Evolutionary conservation across 257 asterid species (phyloP).

Genomic region (Plectranthus barbatus): DNA sequence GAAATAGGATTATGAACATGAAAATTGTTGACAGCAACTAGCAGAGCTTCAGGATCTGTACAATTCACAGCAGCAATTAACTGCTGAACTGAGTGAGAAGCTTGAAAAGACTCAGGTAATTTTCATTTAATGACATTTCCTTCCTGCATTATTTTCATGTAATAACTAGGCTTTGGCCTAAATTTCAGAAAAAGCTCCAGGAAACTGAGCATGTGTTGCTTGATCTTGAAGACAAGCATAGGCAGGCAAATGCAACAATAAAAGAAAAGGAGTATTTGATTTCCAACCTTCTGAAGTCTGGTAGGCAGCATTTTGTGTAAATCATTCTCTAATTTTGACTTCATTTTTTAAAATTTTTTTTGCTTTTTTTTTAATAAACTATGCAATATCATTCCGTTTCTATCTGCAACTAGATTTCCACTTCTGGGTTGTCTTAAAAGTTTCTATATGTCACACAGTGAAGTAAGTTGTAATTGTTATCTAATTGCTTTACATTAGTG

Average conservation of each 20-base stretch:
- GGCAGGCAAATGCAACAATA: conserved; percentile 84
- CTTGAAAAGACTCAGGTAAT: conserved; percentile 85
- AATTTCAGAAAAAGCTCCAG: conserved; percentile 72
- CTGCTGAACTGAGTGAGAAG: conserved; percentile 59
- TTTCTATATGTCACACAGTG: neutral
- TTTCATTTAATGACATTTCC: neutral
- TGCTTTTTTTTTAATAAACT: neutral
- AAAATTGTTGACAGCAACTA: conserved; percentile 53
- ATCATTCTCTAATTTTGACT: neutral
- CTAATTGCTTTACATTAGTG: neutral
- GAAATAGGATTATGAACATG: neutral
- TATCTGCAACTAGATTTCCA: no score
- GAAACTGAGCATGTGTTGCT: conserved; percentile 76
- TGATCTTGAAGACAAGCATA: conserved; percentile 88
- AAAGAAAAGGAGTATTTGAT: conserved; percentile 90
- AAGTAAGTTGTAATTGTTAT: neutral
- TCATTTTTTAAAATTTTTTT: neutral
- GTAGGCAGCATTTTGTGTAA: conserved; percentile 31
- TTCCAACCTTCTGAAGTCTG: conserved; percentile 87
- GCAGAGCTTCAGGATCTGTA: conserved; percentile 72
- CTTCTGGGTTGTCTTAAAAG: neutral
- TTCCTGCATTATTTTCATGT: conserved; percentile 8
- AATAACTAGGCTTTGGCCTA: conserved; percentile 16
- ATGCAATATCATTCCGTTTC: neutral
- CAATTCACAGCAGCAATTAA: conserved; percentile 73